These are phyloP conservation scores for Aquilaria agallochum DNA, from an alignment of 441 rosid species.

Conservation along the genomic window DNA sequence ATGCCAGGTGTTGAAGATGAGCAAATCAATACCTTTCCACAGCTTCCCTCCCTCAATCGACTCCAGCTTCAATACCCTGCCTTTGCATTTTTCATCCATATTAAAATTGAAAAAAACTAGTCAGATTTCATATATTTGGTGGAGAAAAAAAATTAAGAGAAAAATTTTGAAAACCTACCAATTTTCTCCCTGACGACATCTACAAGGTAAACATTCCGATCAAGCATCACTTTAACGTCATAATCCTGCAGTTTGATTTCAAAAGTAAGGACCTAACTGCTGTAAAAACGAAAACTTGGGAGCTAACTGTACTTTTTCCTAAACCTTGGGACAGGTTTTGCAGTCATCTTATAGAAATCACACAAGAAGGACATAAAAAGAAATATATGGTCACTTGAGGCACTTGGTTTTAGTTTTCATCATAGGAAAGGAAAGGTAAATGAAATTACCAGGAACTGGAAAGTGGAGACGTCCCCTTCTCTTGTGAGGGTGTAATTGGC, in stretches of 20 bases:
- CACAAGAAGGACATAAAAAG: background rate
- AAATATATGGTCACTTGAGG: background rate
- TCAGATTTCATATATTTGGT: too few species aligned
- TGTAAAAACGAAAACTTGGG: background rate
- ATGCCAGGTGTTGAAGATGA: conserved; percentile 92
- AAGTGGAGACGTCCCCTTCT: conserved; percentile 45
- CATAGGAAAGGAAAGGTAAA: background rate
- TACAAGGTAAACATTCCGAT: conserved; percentile 64
- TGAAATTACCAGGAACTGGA: conserved; percentile 43
- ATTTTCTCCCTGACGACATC: conserved; percentile 51
- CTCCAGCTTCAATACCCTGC: conserved; percentile 68
- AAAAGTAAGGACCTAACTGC: background rate
- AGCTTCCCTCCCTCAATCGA: conserved; percentile 67
- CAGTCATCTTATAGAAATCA: background rate
- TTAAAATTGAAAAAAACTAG: too few species aligned
- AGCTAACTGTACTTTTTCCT: too few species aligned
- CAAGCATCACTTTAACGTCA: conserved; percentile 55
- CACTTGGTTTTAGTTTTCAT: background rate
- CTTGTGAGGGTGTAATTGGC: conserved; percentile 41
- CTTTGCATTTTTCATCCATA: too few species aligned
- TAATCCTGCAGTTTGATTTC: conserved; percentile 42
- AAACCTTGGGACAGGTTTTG: too few species aligned
- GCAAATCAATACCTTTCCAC: conserved; percentile 60
- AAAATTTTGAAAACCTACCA: conserved; percentile 19
- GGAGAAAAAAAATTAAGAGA: too few species aligned